phyloP scores from a whole-genome alignment of 768 basidiomycete genomes.

The Sporobolomyces phaffii region DNA sequence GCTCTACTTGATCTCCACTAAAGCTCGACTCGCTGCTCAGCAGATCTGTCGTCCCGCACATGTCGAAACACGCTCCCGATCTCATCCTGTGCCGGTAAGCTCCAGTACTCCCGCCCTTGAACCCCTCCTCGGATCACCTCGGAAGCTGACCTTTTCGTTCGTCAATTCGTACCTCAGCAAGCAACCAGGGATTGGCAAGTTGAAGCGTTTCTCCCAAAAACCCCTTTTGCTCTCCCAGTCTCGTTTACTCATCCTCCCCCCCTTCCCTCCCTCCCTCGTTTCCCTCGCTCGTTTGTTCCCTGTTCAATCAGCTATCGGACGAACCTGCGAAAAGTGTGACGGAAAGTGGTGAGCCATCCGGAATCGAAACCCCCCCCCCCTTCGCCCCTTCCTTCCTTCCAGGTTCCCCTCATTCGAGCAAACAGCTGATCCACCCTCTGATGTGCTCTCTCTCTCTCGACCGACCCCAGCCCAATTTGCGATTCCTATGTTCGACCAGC shows the following conservation, averaged over 20 bases:
- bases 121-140: neutral
- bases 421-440: neutral
- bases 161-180: too few relatives aligned
- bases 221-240: too few relatives aligned
- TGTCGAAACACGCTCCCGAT: conserved; percentile 95
- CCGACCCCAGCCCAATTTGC: conserved; percentile 74
- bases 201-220: too few relatives aligned
- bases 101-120: neutral
- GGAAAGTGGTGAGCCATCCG: conserved; percentile 94
- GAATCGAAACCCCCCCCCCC: too few relatives aligned
- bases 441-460: too few relatives aligned
- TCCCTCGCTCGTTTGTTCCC: too few relatives aligned
- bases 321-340: conserved; percentile 97
- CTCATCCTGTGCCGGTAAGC: conserved; percentile 86
- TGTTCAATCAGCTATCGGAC: conserved; percentile 96
- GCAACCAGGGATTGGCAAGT: conserved; percentile 84
- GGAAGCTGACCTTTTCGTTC: neutral
- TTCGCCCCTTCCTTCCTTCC: neutral
- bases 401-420: neutral
- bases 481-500: conserved; percentile 99
- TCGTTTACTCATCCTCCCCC: too few relatives aligned
- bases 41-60: too few relatives aligned
- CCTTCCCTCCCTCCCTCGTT: neutral
- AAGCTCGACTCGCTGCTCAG: too few relatives aligned
- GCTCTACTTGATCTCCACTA: too few relatives aligned